These are phyloP conservation scores for Penicillium sp. DNA, from an alignment of 2,329 filamentous ascomycete species.

Conservation along the genomic window DNA sequence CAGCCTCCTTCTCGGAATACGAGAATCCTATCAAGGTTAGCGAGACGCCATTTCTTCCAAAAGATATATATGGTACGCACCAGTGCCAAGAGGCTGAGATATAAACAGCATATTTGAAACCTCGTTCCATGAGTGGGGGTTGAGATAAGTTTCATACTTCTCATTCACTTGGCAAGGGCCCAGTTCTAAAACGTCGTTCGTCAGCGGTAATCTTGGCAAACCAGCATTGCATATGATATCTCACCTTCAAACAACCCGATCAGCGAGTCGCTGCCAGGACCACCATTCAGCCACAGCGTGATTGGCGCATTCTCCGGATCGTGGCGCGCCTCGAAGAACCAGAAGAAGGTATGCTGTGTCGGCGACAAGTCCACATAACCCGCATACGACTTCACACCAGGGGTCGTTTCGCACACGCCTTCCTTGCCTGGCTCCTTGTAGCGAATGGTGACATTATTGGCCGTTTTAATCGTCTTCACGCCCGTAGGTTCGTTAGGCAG, in stretches of 20 bases:
- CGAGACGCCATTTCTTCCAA: too few relatives aligned
- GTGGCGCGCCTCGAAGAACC: slow-evolving; percentile 61
- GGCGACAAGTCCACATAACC: slow-evolving; percentile 59
- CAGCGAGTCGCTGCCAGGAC: slow-evolving; percentile 47
- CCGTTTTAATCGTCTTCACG: slow-evolving; percentile 43
- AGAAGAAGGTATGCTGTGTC: slow-evolving; percentile 58
- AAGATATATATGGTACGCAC: slow-evolving; percentile 36
- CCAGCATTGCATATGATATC: background rate
- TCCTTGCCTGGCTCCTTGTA: slow-evolving; percentile 62
- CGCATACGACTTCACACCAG: slow-evolving; percentile 60
- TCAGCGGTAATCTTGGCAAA: slow-evolving; percentile 26
- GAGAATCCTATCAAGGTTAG: slow-evolving; percentile 37
- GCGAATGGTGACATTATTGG: slow-evolving; percentile 56
- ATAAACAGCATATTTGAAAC: slow-evolving; percentile 65
- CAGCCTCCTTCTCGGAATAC: slow-evolving; percentile 39
- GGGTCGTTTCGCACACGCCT: slow-evolving; percentile 58
- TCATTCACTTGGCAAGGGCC: slow-evolving; percentile 52
- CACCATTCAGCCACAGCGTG: slow-evolving; percentile 49
- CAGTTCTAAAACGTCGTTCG: slow-evolving; percentile 35
- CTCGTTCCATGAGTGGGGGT: slow-evolving; percentile 65
- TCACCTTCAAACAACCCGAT: slow-evolving; percentile 48
- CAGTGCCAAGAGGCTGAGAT: slow-evolving; percentile 64
- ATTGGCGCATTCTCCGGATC: slow-evolving; percentile 51
- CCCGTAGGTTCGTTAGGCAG: slow-evolving; percentile 42
- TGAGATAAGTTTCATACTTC: slow-evolving; percentile 51